These are phyloP conservation scores for Neurospora crassa DNA, from an alignment of 2,329 filamentous ascomycete species.

Conservation along the genomic window DNA sequence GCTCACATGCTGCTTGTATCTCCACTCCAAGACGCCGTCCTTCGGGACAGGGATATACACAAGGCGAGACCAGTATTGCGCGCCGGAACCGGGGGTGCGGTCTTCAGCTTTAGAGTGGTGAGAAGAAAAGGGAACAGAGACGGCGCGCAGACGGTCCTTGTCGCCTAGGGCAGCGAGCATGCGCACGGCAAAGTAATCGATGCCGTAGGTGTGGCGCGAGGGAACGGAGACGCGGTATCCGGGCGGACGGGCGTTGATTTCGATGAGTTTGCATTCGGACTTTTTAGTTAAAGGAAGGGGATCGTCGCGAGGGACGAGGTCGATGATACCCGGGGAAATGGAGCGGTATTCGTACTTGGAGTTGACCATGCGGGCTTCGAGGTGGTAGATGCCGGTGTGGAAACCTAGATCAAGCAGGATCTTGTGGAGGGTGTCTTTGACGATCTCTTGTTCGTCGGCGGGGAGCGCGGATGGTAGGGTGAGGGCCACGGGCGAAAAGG, in stretches of 20 bases:
- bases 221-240: slow-evolving; percentile 17
- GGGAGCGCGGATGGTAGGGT: slow-evolving; percentile 16
- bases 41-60: slow-evolving; percentile 16
- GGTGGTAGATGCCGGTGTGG: slow-evolving; percentile 16
- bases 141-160: slow-evolving; percentile 9
- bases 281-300: neutral
- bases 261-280: slow-evolving; percentile 13
- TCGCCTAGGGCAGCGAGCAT: slow-evolving; percentile 17
- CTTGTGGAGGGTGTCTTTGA: slow-evolving; percentile 9
- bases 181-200: slow-evolving; percentile 18
- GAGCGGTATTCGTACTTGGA: slow-evolving; percentile 13
- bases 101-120: no score
- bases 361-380: slow-evolving; percentile 16
- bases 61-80: slow-evolving; percentile 16
- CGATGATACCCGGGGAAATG: slow-evolving; percentile 6
- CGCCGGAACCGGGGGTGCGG: slow-evolving; percentile 6
- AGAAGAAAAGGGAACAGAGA: slow-evolving; percentile 9
- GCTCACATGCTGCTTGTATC: neutral
- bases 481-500: slow-evolving; percentile 17
- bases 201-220: slow-evolving; percentile 16
- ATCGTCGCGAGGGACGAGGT: slow-evolving; percentile 8
- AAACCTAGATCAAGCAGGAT: slow-evolving; percentile 16
- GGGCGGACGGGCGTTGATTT: slow-evolving; percentile 19
- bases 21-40: slow-evolving; percentile 8
- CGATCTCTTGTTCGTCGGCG: slow-evolving; percentile 11